These are phyloP conservation scores for Withania somnifera DNA, from an alignment of 305 asterid genomes.

Conservation along the genomic window DNA sequence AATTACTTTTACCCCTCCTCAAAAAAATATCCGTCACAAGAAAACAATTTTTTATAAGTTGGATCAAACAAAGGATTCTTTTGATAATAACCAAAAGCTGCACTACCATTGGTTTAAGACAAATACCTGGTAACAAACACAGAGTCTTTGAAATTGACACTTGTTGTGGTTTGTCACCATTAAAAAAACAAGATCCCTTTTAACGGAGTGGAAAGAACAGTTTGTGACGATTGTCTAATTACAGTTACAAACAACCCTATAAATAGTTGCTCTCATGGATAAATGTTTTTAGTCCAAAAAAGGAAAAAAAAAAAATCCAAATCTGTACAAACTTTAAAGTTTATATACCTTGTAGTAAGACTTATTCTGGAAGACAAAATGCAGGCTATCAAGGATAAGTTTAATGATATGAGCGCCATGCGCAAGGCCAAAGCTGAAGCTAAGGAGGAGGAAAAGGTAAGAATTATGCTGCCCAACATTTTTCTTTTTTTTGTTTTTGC, in stretches of 20 bases:
- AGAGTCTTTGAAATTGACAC: too few species aligned
- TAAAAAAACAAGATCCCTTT: background rate
- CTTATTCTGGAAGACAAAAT: constrained; percentile 18
- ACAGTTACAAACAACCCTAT: background rate
- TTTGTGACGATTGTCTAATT: background rate
- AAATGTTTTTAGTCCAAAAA: background rate
- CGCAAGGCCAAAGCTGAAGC: constrained; percentile 58
- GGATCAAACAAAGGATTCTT: too few species aligned
- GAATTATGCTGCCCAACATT: too few species aligned
- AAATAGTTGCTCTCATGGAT: background rate
- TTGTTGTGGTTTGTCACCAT: background rate
- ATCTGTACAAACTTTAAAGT: background rate
- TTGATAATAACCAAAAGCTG: background rate
- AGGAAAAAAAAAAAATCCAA: background rate
- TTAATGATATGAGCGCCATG: constrained; percentile 39
- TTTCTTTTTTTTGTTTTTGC: too few species aligned
- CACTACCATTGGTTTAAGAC: background rate
- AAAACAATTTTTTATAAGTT: too few species aligned
- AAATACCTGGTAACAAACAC: background rate
- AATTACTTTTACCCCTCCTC: too few species aligned
- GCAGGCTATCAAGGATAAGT: constrained; percentile 72
- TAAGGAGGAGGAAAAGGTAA: constrained; percentile 45
- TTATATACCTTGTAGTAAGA: background rate
- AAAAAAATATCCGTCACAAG: too few species aligned
- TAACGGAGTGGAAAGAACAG: background rate